Evolutionary conservation across 2,329 filamentous ascomycete genomes (phyloP), one percentile per base, ranked within the genome.

Genomic region (Aspergillus novoparasiticus): DNA sequence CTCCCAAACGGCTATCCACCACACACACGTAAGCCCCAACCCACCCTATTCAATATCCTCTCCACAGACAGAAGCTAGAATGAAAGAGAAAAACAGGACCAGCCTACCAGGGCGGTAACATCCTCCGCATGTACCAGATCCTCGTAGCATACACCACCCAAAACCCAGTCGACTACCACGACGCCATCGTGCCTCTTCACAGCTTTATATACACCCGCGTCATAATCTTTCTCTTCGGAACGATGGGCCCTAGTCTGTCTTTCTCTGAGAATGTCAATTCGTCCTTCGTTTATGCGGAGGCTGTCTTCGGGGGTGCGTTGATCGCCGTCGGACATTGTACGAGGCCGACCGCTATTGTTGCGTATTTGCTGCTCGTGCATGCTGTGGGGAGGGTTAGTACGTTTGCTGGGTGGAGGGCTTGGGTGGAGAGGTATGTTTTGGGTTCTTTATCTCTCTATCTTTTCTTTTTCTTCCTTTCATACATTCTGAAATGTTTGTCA

Each of bases 111-210:
- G 61, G 41, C 21, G 61, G 61, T 11, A n/a, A 41, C 19, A 12
- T 59, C 23, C 50, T 59, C 41, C 61, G 61, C 2, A 48, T 51
- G 4, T 9, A 30, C 1, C 57, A 56, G 21, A 63, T 63, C 3
- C 56, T 63, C 57, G 46, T 48, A 6, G 61, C 61, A 51, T 63
- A 59, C 43, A 51, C 51, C 39, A 43, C 61, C 1, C 48, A 63
- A 23, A 32, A 23, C 14, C 50, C 57, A 9, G 12, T 39, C 3
- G 61, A 23, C n/a, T 63, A 63, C 16, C 51, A 63, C 23, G 61
- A 63, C 16, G 61, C 61, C 39, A 48, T 63, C 1, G 51, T 63
- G 51, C 57, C 61, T 9, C 56, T 63, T 41, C 56, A 63, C 26
- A 50, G 46, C 14, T 63, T 63, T 12, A 2, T 59, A 1, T 63